phyloP scores from a whole-genome alignment of 305 asterid species.

The Solanum hybrid region DNA sequence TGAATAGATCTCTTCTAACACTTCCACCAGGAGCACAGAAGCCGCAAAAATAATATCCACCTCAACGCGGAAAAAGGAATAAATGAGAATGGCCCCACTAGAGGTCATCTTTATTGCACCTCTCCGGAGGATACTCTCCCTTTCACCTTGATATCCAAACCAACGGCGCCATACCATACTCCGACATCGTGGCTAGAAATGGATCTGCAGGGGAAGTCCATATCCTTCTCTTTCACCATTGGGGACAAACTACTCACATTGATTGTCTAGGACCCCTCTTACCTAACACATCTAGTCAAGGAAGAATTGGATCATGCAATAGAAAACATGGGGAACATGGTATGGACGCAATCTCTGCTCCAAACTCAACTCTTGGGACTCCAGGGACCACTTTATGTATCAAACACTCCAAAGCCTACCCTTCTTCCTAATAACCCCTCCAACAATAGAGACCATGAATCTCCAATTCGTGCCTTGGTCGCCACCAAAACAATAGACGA shows the following conservation, averaged over 20 bases:
- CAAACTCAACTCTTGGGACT: not conserved
- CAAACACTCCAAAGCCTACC: not conserved
- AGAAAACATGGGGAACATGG: not conserved
- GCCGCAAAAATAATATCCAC: not conserved
- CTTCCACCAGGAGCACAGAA: not conserved
- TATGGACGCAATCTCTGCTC: not conserved
- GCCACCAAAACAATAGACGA: not conserved
- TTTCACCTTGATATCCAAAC: not conserved
- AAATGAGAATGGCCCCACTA: not conserved
- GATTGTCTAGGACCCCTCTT: not conserved
- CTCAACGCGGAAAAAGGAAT: not conserved
- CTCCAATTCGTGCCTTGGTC: not conserved
- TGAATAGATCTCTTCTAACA: not conserved
- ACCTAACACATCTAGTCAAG: not conserved
- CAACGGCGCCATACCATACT: not conserved
- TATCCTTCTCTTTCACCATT: not conserved
- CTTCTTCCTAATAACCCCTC: not conserved
- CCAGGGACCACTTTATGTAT: not conserved
- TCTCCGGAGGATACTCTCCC: not conserved
- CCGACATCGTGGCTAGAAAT: not conserved
- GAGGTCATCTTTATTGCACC: not conserved
- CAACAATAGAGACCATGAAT: too few species aligned
- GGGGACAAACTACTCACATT: not conserved
- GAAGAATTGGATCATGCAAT: not conserved
- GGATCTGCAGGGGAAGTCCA: not conserved